phyloP scores from a whole-genome alignment of 2,329 filamentous ascomycete genomes.

The Talaromyces piceae region DNA sequence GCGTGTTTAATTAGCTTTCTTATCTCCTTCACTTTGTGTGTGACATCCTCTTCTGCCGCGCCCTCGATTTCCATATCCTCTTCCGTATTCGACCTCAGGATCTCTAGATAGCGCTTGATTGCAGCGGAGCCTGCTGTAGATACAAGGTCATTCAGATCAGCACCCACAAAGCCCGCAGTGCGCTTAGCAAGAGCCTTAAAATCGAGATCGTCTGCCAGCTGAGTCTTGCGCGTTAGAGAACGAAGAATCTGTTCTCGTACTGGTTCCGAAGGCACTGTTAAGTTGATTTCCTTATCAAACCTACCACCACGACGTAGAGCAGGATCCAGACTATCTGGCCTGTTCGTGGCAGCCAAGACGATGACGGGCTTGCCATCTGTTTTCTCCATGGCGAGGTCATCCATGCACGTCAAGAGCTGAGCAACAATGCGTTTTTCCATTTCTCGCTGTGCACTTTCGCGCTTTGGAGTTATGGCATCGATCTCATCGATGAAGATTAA shows the following conservation, averaged over 20 bases:
- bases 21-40: slow-evolving; percentile 38
- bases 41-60: slow-evolving; percentile 22
- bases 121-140: slow-evolving; percentile 58
- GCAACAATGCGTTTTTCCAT: slow-evolving; percentile 84
- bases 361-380: slow-evolving; percentile 73
- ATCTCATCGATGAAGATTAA: slow-evolving; percentile 90
- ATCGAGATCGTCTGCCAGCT: slow-evolving; percentile 62
- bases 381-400: slow-evolving; percentile 64
- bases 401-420: slow-evolving; percentile 80
- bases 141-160: slow-evolving; percentile 69
- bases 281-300: slow-evolving; percentile 78
- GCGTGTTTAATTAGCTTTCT: slow-evolving; percentile 49
- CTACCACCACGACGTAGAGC: slow-evolving; percentile 64
- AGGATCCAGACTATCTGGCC: slow-evolving; percentile 77
- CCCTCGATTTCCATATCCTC: slow-evolving; percentile 49
- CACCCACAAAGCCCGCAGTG: slow-evolving; percentile 89
- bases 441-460: slow-evolving; percentile 74
- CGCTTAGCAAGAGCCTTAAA: slow-evolving; percentile 67
- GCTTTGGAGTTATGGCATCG: slow-evolving; percentile 81
- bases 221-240: slow-evolving; percentile 60
- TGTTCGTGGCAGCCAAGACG: slow-evolving; percentile 84
- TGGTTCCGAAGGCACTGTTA: slow-evolving; percentile 74
- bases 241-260: slow-evolving; percentile 72
- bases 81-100: slow-evolving; percentile 41
- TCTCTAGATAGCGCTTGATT: slow-evolving; percentile 53